Evolutionary conservation across 139 green algal species (phyloP), one percentile per base, ranked within the genome.

Genomic region (Monoraphidium neglectum): DNA sequence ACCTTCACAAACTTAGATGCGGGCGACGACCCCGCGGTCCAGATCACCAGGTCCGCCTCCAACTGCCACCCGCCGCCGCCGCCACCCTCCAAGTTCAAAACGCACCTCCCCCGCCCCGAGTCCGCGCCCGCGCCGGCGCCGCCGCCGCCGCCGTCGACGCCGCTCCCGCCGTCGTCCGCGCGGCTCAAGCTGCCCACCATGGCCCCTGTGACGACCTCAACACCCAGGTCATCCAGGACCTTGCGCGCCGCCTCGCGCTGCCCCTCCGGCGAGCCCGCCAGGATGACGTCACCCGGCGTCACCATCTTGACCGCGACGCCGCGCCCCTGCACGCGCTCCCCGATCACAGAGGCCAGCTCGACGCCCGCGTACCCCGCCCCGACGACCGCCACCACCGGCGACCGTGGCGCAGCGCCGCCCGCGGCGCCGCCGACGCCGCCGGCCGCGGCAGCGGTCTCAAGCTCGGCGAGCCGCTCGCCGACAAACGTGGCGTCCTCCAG

Each of bases 281-380:
- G 73, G n/a, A 99, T 93, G 40, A 91, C 84, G 0, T n/a, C 40
- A 1, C 77, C 82, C 46, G 90, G 83, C 3, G 91, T 93, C 18
- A 98, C 60, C 65, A 98, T 75, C 74, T 87, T 74, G 46, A 97
- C 89, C 24, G 38, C 73, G 21, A n/a, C 76, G 12, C 62, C 43
- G 18, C 70, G 74, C 23, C 71, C 74, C 5, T 70, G 57, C 23
- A 97, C 46, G 43, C 88, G 82, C 81, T 97, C 92, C 0, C 81
- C 89, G 12, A 98, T 28, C 33, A 85, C 87, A 0, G 86, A 83
- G 2, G 94, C 92, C 43, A 98, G 83, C 88, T 99, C 96, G 56
- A 98, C 93, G 3, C 95, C 93, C 21, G 91, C 85, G 76, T 97
- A 97, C 2, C 96, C 96, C 3, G 82, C 94, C 28, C 96, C 96